phyloP scores from a whole-genome alignment of 208 protist genomes.

The Jaenimonas drosophilae region DNA sequence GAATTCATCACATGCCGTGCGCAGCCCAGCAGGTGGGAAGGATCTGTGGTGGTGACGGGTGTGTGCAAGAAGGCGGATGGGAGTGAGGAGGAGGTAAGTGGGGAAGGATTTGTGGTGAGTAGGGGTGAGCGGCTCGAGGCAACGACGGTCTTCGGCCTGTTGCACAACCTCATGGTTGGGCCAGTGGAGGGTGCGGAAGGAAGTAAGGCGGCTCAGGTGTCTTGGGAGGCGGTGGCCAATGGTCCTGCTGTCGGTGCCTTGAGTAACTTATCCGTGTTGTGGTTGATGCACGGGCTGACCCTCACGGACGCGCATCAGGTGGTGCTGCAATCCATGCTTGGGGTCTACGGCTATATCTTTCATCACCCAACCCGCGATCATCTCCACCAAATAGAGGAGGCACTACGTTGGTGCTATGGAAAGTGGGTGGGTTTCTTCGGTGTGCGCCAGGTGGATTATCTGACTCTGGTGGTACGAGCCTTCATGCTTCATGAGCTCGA shows the following conservation, averaged over 20 bases:
- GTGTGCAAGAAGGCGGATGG: conserved; percentile 19
- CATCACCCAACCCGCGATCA: conserved; percentile 27
- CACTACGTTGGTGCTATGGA: conserved; percentile 39
- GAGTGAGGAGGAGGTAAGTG: conserved; percentile 11
- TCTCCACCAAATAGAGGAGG: conserved; percentile 16
- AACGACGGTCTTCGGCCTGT: conserved; percentile 10
- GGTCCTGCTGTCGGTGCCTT: conserved; percentile 25
- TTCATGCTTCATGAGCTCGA: conserved; percentile 48
- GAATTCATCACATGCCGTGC: conserved; percentile 35
- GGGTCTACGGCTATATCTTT: conserved; percentile 42
- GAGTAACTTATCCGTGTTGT: conserved; percentile 9
- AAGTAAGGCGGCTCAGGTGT: conserved; percentile 8
- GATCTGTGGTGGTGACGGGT: conserved; percentile 26
- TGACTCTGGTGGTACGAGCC: conserved; percentile 29
- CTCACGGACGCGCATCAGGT: conserved; percentile 28
- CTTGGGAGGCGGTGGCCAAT: conserved; percentile 25
- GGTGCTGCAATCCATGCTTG: conserved; percentile 26
- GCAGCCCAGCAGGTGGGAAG: conserved; percentile 43
- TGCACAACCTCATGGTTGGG: conserved; percentile 16
- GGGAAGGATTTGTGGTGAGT: conserved; percentile 33
- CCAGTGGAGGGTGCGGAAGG: conserved; percentile 14
- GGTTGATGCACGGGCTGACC: conserved; percentile 18
- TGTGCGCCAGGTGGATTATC: conserved; percentile 16
- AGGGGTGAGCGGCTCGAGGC: conserved; percentile 14
- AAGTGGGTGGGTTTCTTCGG: conserved; percentile 45